Percentiles rank a stretch among this genome's conserved stretches.
phyloP scores from a whole-genome alignment of 1,284 basidiomycete species.

The Neonothopanus nambi region DNA sequence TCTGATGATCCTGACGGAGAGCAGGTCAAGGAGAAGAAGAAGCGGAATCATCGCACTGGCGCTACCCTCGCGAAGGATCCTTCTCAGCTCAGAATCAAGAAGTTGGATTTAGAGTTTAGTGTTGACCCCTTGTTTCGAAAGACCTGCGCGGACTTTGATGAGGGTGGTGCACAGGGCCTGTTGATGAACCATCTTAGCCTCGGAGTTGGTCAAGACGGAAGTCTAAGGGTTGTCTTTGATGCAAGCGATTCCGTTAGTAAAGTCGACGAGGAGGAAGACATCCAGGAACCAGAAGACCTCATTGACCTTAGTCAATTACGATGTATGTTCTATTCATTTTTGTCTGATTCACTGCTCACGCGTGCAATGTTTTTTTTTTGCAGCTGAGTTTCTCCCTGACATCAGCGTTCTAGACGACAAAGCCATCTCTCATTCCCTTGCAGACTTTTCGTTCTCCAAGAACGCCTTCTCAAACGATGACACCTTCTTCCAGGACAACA shows the following conservation, averaged over 20 bases:
- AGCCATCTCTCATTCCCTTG: conserved; percentile 79
- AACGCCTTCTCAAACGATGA: conserved; percentile 65
- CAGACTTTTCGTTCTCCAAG: conserved; percentile 77
- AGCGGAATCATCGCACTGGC: conserved; percentile 67
- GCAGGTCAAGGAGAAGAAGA: conserved; percentile 57
- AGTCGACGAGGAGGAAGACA: conserved; percentile 71
- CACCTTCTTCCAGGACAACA: conserved; percentile 54
- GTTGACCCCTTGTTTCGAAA: conserved; percentile 98
- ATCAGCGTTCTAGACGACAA: conserved; percentile 62
- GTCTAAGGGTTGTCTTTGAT: conserved; percentile 92
- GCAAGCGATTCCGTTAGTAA: conserved; percentile 88
- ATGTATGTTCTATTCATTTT: conserved; percentile 45
- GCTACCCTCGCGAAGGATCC: conserved; percentile 86
- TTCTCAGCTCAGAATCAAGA: conserved; percentile 85
- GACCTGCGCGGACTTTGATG: conserved; percentile 98
- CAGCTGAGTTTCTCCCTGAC: conserved; percentile 69
- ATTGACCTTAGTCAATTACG: conserved; percentile 72
- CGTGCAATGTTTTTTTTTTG: conserved; percentile 4
- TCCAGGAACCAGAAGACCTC: conserved; percentile 62
- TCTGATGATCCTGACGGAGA: conserved; percentile 68
- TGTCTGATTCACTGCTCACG: conserved; percentile 2
- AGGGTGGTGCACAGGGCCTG: conserved; percentile 93
- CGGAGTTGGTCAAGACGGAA: conserved; percentile 78
- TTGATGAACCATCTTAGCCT: conserved; percentile 89
- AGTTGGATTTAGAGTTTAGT: conserved; percentile 91